phyloP scores from a whole-genome alignment of 768 basidiomycete genomes.

The Austroboletus festivus region DNA sequence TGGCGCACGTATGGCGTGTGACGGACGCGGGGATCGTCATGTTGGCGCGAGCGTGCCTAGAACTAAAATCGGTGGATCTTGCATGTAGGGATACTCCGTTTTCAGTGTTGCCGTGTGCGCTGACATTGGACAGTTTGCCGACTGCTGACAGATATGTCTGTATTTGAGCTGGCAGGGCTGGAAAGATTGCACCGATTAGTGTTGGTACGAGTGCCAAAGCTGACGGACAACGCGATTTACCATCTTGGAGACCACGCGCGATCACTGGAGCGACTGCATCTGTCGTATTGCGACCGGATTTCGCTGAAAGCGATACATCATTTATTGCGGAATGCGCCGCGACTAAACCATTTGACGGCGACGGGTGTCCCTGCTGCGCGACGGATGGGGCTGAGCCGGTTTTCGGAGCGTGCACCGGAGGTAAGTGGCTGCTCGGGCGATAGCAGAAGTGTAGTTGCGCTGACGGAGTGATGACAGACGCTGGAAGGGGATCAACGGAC shows the following conservation, averaged over 20 bases:
- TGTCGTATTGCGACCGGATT: conserved; percentile 83
- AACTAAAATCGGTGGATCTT: conserved; percentile 79
- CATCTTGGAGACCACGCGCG: conserved; percentile 70
- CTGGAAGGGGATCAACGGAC: conserved; percentile 63
- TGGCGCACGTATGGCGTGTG: conserved; percentile 76
- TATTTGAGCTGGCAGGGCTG: conserved; percentile 74
- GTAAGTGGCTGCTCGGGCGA: conserved; percentile 37
- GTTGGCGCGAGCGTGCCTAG: conserved; percentile 65
- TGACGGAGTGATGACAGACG: conserved; percentile 40
- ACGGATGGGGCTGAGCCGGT: conserved; percentile 65
- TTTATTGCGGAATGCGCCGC: conserved; percentile 55
- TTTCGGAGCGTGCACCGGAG: conserved; percentile 68
- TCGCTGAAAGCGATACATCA: conserved; percentile 73
- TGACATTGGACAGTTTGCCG: conserved; percentile 61
- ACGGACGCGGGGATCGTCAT: conserved; percentile 73
- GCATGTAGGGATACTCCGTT: conserved; percentile 59
- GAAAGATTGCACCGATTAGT: conserved; percentile 71
- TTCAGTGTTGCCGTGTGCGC: conserved; percentile 3
- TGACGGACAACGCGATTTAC: conserved; percentile 83
- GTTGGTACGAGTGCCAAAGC: conserved; percentile 72
- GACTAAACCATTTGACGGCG: conserved; percentile 70
- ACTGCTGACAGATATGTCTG: conserved; percentile 78
- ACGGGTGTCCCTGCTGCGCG: conserved; percentile 78
- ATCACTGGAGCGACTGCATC: conserved; percentile 73
- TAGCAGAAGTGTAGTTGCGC: not conserved